A percentile compares a stretch with the other conserved stretches of the same genome.
Conservation (phyloP, 805 yeast genomes). For the Clavispora carvajalis region DNA sequence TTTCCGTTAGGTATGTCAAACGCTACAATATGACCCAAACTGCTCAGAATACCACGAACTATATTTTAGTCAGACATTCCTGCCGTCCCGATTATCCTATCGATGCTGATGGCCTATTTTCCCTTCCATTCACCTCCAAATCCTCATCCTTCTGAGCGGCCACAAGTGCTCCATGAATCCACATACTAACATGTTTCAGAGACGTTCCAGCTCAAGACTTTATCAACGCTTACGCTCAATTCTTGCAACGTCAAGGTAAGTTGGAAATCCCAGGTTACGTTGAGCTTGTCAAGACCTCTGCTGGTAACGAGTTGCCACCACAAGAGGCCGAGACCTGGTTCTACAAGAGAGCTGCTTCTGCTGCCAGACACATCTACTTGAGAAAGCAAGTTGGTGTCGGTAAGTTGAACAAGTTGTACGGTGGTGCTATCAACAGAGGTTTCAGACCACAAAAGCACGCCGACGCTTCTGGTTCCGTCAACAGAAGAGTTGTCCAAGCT, state of each 20-base stretch:
- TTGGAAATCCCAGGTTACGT: slow-evolving; percentile 99
- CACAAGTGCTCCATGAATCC: not conserved
- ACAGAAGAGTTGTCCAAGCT: slow-evolving; percentile 98
- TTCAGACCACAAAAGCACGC: slow-evolving; percentile 97
- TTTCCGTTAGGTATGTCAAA: slow-evolving; percentile 87
- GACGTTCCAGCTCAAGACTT: slow-evolving; percentile 99
- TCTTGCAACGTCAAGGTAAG: slow-evolving; percentile 99
- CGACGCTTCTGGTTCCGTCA: slow-evolving; percentile 98
- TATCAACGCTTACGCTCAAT: slow-evolving; percentile 98
- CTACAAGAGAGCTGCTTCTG: slow-evolving; percentile 99
- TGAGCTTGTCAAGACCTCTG: slow-evolving; percentile 98
- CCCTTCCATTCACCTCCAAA: no score
- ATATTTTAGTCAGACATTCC: not conserved
- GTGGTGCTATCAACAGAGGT: slow-evolving; percentile 99
- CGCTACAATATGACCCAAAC: not conserved
- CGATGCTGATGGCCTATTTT: no score
- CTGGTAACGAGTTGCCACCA: slow-evolving; percentile 99
- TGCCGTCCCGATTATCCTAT: no score
- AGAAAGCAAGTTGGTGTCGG: slow-evolving; percentile 99
- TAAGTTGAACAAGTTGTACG: slow-evolving; percentile 97
- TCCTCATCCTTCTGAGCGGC: not conserved
- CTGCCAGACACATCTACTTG: slow-evolving; percentile 99
- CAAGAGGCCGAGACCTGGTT: slow-evolving; percentile 99
- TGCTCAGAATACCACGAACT: not conserved
- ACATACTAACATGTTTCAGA: slow-evolving; percentile 48